phyloP scores from a whole-genome alignment of 768 basidiomycete genomes.

The Pleurotus sapidus region DNA sequence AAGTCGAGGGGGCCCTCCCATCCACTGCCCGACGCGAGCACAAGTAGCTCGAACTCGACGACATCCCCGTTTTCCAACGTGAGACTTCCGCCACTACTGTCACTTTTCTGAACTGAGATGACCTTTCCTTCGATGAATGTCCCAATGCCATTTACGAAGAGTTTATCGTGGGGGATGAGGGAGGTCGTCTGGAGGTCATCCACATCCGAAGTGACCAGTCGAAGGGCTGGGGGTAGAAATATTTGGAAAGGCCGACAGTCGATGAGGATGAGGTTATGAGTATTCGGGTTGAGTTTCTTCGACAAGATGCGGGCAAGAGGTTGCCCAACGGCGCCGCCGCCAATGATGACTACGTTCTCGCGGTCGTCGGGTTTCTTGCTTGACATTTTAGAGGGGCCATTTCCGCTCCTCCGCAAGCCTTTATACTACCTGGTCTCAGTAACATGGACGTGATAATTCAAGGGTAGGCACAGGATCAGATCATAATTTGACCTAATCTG shows the following conservation, averaged over 20 bases:
- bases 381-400: not conserved
- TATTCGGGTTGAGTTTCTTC: constrained; percentile 41
- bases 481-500: too few species aligned
- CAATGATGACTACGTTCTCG: constrained; percentile 45
- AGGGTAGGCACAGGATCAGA: too few species aligned
- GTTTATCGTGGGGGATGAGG: constrained; percentile 49
- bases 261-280: constrained; percentile 54
- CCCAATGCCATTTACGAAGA: constrained; percentile 46
- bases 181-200: constrained; percentile 42
- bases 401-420: too few species aligned
- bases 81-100: constrained; percentile 35
- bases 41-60: constrained; percentile 51
- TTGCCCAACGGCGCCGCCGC: constrained; percentile 56
- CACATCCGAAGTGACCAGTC: constrained; percentile 46
- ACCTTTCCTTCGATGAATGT: constrained; percentile 39
- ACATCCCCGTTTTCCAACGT: constrained; percentile 47
- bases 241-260: constrained; percentile 48
- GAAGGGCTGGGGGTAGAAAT: constrained; percentile 45
- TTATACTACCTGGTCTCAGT: too few species aligned
- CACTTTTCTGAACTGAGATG: constrained; percentile 24
- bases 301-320: constrained; percentile 45
- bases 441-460: too few species aligned
- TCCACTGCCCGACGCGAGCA: constrained; percentile 55
- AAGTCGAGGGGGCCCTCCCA: constrained; percentile 52
- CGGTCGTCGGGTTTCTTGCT: constrained; percentile 15